Conservation (phyloP, 2,329 filamentous ascomycete species). For the Pyricularia sp. region DNA sequence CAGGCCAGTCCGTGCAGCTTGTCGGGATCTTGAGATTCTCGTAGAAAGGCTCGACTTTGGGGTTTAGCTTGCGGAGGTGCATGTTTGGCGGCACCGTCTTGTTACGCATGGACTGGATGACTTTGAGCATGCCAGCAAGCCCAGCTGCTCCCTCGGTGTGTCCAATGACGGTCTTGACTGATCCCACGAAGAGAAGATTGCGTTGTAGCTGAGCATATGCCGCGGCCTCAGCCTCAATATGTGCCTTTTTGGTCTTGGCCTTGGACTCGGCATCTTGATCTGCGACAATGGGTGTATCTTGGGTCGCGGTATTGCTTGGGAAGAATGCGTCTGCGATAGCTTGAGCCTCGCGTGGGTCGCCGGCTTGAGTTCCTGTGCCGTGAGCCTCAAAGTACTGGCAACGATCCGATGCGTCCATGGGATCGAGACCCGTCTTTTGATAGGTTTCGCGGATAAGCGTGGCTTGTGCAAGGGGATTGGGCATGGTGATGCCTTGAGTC, state of each 20-base stretch:
- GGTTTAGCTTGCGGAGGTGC: conserved; percentile 30
- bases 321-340: conserved; percentile 35
- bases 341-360: conserved; percentile 27
- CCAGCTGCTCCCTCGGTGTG: conserved; percentile 41
- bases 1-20: conserved; percentile 22
- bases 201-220: not conserved
- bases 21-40: conserved; percentile 24
- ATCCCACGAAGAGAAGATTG: conserved; percentile 29
- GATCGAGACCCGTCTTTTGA: conserved; percentile 28
- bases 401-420: conserved; percentile 18
- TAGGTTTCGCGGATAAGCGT: conserved; percentile 35
- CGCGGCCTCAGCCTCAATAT: too few species aligned
- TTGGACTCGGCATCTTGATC: too few species aligned
- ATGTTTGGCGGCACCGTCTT: conserved; percentile 31
- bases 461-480: conserved; percentile 34
- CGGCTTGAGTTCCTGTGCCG: conserved; percentile 23
- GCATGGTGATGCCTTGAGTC: conserved; percentile 45
- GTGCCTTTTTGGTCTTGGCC: too few species aligned
- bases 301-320: not conserved
- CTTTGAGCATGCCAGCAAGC: conserved; percentile 36
- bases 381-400: conserved; percentile 40
- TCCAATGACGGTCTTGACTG: conserved; percentile 34
- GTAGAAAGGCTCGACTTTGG: conserved; percentile 26
- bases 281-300: not conserved
- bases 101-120: conserved; percentile 29